A percentile compares a stretch with the other conserved stretches of the same genome.
Evolutionary conservation across 768 basidiomycete genomes (phyloP).

Genomic region (Suillus spraguei): DNA sequence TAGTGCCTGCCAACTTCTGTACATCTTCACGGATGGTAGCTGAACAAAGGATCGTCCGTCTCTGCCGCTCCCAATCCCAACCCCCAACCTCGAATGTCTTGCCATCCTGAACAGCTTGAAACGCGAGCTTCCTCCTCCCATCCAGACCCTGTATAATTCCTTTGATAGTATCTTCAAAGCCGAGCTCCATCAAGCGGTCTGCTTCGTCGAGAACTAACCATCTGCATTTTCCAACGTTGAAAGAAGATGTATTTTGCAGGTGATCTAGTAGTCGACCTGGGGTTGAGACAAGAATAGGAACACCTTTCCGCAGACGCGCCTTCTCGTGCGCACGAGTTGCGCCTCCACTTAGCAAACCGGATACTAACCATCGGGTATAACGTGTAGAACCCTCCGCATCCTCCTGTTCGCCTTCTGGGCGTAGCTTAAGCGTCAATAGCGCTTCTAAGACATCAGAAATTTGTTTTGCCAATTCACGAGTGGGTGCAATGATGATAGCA

Average conservation of each 20-base stretch:
- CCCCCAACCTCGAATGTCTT: conserved; percentile 75
- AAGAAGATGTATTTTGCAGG: conserved; percentile 90
- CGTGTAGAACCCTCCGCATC: conserved; percentile 47
- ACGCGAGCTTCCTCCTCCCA: conserved; percentile 74
- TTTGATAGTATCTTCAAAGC: conserved; percentile 93
- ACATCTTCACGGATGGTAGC: too few relatives aligned
- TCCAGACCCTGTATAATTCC: conserved; percentile 90
- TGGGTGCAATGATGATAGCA: conserved; percentile 93
- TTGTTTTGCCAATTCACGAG: conserved; percentile 94
- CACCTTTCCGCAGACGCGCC: conserved; percentile 88
- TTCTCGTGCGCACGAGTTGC: conserved; percentile 95
- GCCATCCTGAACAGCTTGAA: conserved; percentile 65
- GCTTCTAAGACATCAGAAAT: conserved; percentile 92
- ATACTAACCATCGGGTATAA: conserved; percentile 90
- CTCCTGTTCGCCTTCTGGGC: conserved; percentile 56
- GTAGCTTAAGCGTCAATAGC: conserved; percentile 74
- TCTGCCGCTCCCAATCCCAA: conserved; percentile 45
- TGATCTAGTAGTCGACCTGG: conserved; percentile 96
- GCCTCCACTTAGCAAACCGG: conserved; percentile 93
- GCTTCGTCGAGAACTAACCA: conserved; percentile 99
- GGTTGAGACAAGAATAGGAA: conserved; percentile 94
- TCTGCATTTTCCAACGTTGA: conserved; percentile 90
- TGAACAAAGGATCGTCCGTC: too few relatives aligned
- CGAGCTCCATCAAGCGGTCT: conserved; percentile 92
- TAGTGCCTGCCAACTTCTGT: too few relatives aligned